These are phyloP conservation scores for Pseudocohnilembus persalinus DNA, from an alignment of 169 alveolate genomes.

Conservation along the genomic window DNA sequence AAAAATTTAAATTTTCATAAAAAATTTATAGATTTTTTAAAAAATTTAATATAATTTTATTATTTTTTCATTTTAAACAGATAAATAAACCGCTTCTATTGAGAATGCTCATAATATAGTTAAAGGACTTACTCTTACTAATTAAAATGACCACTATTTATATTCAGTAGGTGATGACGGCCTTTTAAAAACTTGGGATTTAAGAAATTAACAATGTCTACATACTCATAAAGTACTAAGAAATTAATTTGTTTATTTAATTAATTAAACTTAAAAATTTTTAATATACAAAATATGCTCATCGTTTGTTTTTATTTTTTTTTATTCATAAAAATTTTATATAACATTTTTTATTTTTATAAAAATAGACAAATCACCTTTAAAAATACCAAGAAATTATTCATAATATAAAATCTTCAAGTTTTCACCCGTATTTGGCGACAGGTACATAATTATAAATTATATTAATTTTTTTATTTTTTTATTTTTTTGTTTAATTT, in stretches of 20 bases:
- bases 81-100: no score
- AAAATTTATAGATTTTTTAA: no score
- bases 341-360: no score
- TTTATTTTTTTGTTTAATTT: no score
- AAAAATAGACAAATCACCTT: neutral
- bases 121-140: neutral
- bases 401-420: neutral
- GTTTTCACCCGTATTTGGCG: neutral
- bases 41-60: no score
- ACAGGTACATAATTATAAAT: neutral
- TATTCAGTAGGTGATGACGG: neutral
- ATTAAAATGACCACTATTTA: neutral
- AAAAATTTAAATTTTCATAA: neutral
- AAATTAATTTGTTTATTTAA: no score
- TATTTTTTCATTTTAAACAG: neutral
- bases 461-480: no score
- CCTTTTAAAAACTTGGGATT: neutral
- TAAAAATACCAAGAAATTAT: neutral
- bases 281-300: no score
- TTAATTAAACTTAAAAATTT: no score
- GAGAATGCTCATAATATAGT: neutral
- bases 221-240: neutral
- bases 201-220: neutral
- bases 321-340: no score
- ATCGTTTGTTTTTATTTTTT: no score